These are phyloP conservation scores for Ustilago cynodontis DNA, from an alignment of 1,284 basidiomycete species.

Conservation along the genomic window DNA sequence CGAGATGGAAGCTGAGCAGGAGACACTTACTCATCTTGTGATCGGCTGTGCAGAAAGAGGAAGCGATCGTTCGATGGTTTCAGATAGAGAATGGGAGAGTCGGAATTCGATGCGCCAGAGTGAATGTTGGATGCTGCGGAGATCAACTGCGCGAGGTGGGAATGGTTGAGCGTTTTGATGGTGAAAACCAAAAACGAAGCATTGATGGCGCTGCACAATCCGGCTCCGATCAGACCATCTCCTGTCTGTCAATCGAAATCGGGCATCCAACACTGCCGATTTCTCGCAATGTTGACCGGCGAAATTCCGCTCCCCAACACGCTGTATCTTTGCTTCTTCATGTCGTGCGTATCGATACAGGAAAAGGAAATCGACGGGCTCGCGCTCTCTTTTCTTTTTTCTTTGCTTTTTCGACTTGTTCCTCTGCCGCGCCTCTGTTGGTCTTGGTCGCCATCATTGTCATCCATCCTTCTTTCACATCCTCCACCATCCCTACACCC, in stretches of 20 bases:
- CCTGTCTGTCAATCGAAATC: not conserved
- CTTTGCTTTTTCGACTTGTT: slow-evolving; percentile 6
- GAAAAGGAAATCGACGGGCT: slow-evolving; percentile 1
- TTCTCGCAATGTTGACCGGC: slow-evolving; percentile 1
- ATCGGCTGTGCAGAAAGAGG: too few relatives aligned
- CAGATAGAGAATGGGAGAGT: too few relatives aligned
- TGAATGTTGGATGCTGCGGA: too few relatives aligned
- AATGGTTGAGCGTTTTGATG: too few relatives aligned
- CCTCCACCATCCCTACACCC: not conserved
- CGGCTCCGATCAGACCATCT: not conserved
- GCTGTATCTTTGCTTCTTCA: not conserved
- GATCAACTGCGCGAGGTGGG: too few relatives aligned
- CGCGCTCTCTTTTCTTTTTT: slow-evolving; percentile 16
- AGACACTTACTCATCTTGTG: slow-evolving; percentile 24
- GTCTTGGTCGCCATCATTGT: not conserved
- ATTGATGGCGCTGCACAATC: not conserved
- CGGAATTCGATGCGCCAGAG: too few relatives aligned
- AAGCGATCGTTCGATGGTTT: too few relatives aligned
- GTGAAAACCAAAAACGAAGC: not conserved
- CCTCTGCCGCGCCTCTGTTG: too few relatives aligned
- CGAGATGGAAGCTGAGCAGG: not conserved
- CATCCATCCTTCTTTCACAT: slow-evolving; percentile 3
- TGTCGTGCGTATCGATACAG: slow-evolving; percentile 11
- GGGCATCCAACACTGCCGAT: not conserved
- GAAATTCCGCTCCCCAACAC: not conserved